phyloP scores from a whole-genome alignment of 1,284 basidiomycete genomes.

The Pisolithus thermaeus region DNA sequence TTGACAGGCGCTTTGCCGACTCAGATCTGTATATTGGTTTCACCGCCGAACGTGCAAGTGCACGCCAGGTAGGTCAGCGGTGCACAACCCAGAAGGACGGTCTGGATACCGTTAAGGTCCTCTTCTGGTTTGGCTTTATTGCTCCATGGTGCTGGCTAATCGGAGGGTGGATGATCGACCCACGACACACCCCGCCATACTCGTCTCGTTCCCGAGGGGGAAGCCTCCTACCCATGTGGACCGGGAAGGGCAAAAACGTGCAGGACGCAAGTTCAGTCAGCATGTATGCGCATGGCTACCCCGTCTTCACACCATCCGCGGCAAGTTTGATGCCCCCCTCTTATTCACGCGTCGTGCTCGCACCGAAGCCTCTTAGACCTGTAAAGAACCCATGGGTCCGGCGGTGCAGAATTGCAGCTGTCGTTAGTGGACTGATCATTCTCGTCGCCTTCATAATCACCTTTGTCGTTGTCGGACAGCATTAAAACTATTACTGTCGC shows the following conservation, averaged over 20 bases:
- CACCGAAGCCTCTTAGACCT: conserved; percentile 12
- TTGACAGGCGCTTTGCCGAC: conserved; percentile 28
- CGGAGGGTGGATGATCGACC: conserved; percentile 63
- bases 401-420: conserved; percentile 42
- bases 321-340: conserved; percentile 21
- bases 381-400: conserved; percentile 37
- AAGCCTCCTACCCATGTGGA: conserved; percentile 32
- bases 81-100: conserved; percentile 24
- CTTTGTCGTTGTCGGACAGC: conserved; percentile 27
- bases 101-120: conserved; percentile 44
- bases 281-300: conserved; percentile 21
- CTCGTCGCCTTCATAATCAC: conserved; percentile 32
- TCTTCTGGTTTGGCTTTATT: conserved; percentile 68
- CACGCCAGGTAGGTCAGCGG: conserved; percentile 12
- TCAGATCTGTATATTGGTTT: conserved; percentile 25
- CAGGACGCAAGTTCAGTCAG: conserved; percentile 20
- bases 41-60: conserved; percentile 17
- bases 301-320: conserved; percentile 29
- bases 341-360: conserved; percentile 15
- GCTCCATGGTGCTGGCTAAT: conserved; percentile 64
- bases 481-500: not conserved
- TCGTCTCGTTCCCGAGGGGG: conserved; percentile 15
- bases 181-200: conserved; percentile 10
- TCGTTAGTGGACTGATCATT: conserved; percentile 36
- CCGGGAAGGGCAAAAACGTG: conserved; percentile 11